These are phyloP conservation scores for Leishmania arabica DNA, from an alignment of 208 protist genomes.

Conservation along the genomic window DNA sequence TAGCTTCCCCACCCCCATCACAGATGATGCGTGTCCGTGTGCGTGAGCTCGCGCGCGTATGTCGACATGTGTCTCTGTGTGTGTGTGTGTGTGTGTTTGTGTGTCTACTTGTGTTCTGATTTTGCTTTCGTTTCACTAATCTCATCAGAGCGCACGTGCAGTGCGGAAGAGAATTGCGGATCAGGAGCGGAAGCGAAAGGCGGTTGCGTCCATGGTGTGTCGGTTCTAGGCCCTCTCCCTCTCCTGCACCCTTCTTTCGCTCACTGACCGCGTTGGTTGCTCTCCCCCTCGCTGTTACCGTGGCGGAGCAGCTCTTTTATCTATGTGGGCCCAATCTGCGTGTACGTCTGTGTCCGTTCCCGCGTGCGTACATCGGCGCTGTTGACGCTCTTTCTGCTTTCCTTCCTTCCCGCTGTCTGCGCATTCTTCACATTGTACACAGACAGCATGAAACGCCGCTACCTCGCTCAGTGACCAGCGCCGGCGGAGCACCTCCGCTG, in stretches of 20 bases:
- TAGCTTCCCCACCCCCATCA: slow-evolving; percentile 32
- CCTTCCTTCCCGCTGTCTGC: neutral
- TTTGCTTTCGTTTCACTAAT: neutral
- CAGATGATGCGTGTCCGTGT: neutral
- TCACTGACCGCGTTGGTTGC: neutral
- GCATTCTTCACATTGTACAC: neutral
- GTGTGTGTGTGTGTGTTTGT: neutral
- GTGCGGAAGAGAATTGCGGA: neutral
- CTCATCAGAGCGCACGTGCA: neutral
- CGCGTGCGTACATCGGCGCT: neutral
- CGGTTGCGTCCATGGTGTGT: neutral
- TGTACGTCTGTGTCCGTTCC: neutral
- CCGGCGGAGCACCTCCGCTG: neutral
- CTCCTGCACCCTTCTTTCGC: neutral
- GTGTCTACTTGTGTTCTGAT: neutral
- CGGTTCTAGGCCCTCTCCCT: neutral
- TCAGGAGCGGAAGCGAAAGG: neutral
- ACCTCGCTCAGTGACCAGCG: neutral
- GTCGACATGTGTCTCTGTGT: neutral
- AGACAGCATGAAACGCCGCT: neutral
- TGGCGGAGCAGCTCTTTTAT: neutral
- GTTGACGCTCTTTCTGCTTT: neutral
- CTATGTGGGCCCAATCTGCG: neutral
- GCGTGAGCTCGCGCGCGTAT: no score
- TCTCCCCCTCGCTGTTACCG: neutral